Evolutionary conservation across 2,329 filamentous ascomycete genomes (phyloP), one percentile per base, ranked within the genome.

Genomic region (Colletotrichum melonis): DNA sequence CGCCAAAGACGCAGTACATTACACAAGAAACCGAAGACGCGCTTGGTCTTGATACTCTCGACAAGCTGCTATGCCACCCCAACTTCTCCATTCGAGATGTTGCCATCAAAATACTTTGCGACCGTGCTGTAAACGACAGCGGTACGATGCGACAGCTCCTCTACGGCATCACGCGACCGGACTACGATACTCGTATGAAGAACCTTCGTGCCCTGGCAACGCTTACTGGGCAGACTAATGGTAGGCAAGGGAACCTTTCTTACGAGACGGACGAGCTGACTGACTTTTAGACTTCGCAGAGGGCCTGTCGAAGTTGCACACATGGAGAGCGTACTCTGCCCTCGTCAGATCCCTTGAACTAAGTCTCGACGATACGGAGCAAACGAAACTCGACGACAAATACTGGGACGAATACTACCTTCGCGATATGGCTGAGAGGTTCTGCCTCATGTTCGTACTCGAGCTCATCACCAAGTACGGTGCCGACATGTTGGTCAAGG

Each of bases 11-110:
- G 63, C 90, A 92, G 76, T 93, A 94, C 80, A 93, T 94, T 75
- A 93, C 91, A 16, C 92, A 95, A 80, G 91, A 93, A 28, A 94
- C 92, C 2, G 93, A 95, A 78, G 92, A 95, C 78, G 89, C 92
- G 2, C 85, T 95, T 55, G 89, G 91, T 71, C 79, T 91, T 12
- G 86, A 88, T 55, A 95, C 93, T 0, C 85, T 95, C 11, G 86
- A 91, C 64, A 92, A 90, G 75, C 87, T 95, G 4, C 84, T 93
- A 14, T 86, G 88, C 64, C 93, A 93, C 80, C 92, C 92, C 73
- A 96, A 92, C 81, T 92, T 90, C 78, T 89, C 92, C 24, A 92
- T 95, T 75, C 88, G 92, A 76, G 92, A 94, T 73, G 92, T 93
- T 69, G 90, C 92, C 12, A 87, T 87, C 74, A 89, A 88, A 76